Percentiles rank a stretch among this genome's conserved stretches.
These are phyloP conservation scores for Phytophthora sansomeana DNA, from an alignment of 352 stramenopile genomes.

Conservation along the genomic window DNA sequence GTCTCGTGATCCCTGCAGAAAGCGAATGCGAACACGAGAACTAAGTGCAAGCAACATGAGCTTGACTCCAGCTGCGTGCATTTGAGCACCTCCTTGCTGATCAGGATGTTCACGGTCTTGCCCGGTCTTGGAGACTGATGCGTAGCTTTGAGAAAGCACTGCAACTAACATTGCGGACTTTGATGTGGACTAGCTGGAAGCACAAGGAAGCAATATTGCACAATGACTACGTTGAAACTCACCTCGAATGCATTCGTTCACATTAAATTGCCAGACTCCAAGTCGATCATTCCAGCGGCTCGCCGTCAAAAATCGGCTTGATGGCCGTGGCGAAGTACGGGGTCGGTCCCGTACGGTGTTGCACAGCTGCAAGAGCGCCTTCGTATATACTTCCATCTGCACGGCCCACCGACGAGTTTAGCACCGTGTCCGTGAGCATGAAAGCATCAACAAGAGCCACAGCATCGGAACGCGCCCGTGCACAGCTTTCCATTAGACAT, in stretches of 20 bases:
- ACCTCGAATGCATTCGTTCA: too few relatives aligned
- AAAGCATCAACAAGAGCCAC: slow-evolving; percentile 81
- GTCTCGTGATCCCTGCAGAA: slow-evolving; percentile 21
- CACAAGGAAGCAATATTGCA: too few relatives aligned
- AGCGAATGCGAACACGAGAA: slow-evolving; percentile 6
- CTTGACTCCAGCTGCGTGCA: too few relatives aligned
- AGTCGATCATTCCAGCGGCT: slow-evolving; percentile 38
- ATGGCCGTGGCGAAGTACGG: slow-evolving; percentile 67
- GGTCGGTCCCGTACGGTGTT: slow-evolving; percentile 45
- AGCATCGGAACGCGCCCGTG: slow-evolving; percentile 58
- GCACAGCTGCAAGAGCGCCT: slow-evolving; percentile 54
- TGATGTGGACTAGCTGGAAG: too few relatives aligned
- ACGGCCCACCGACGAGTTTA: slow-evolving; percentile 75
- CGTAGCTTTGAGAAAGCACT: too few relatives aligned
- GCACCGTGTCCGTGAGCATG: slow-evolving; percentile 71
- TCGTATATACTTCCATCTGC: slow-evolving; percentile 83
- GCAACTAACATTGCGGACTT: too few relatives aligned
- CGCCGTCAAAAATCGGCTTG: slow-evolving; percentile 70
- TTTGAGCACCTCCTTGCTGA: too few relatives aligned
- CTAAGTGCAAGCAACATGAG: too few relatives aligned
- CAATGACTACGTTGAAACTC: too few relatives aligned
- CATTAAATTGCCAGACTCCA: too few relatives aligned
- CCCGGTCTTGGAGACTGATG: too few relatives aligned
- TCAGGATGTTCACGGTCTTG: too few relatives aligned
- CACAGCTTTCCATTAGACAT: slow-evolving; percentile 53